Base-by-base conservation (phyloP, 805 yeast genomes). In the Saturnispora sanitii region DNA sequence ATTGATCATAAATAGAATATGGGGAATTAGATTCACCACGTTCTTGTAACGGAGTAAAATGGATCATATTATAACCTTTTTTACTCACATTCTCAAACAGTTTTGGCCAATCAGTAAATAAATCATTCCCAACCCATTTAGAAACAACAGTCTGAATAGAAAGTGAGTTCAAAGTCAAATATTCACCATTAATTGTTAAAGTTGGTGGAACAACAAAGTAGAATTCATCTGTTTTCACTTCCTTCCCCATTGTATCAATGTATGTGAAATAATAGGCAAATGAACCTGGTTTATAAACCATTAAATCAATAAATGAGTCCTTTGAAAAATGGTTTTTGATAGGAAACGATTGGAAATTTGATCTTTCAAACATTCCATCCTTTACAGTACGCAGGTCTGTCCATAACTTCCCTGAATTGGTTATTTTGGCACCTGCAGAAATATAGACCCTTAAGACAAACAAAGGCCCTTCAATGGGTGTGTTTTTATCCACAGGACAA, bases 51-150 rank as follows among this genome's bases (percentile, higher is more conserved):
- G 98, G 98, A 5, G 96, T 88, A 58, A 90, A 90, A 65, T 90
- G 98, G 33, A 92, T 67, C 96, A 90, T 85, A 60, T 92, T 92
- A 65, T 90, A 90, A 17, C 92, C 88, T 60, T 92, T 92, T 7
- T 62, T 56, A 13, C 79, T 62, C 34, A 90, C 71, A 35, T 72
- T 71, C 1, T 58, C 56, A 44, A 90, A 82, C 42, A 82, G 64
- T 1, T 61, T 56, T 42, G 75, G 74, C 97, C 97, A 90, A 12
- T 73, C 60, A 2, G 58, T 56, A 4, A 45, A 21, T 26, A 68
- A 56, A 37, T 60, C 59, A 2, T 75, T 70, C 2, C 96, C 96
- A 63, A 88, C 74, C 90, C 96, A 86, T 63, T 90, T 90, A 30
- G 96, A 84, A 4, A 90, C 75, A 31, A 92, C 78, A 1, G 95